Base-by-base conservation (phyloP, 2,329 filamentous ascomycete genomes). In the Chrysoporthe austroafricana region DNA sequence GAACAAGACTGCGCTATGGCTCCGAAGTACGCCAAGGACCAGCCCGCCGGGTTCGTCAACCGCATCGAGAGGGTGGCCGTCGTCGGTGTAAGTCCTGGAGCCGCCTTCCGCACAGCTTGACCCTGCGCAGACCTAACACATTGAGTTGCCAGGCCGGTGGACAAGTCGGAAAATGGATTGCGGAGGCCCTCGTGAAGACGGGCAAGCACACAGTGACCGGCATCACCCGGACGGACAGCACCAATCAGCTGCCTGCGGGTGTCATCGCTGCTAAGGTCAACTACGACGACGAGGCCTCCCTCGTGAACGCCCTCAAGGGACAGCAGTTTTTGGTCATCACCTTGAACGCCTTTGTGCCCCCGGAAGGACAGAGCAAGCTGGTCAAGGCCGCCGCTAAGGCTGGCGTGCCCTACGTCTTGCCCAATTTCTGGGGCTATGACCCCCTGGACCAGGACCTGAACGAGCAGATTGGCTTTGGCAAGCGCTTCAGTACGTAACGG, bases 191-290 rank as follows among this genome's bases (percentile, higher is more conserved):
- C 4, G 72, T 83, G 57, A 76, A 77, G 48, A 79, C 77, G 36
- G 82, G 82, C 64, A 80, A 80, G 58, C 82, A 85, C 73, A 80
- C 72, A 16, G 74, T 87, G 68, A 87, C 84, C 1, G 83, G 83
- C 68, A 74, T 88, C 52, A 82, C 81, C 1, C 83, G 85, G 57
- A 63, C 70, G 1, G 80, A 78, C 42, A 83, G 82, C 71, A 79
- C 74, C 3, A 76, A 71, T 68, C 77, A 71, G 0, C 75, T 86
- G 3, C 82, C 81, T 8, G 70, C 73, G 0, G 81, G 76, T 26
- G 74, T 84, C 57, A 71, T 73, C 4, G 73, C 80, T 46, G 78
- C 76, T 32, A 74, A 72, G 34, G 74, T 85, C 67, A 76, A 86
- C 77, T 88, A 88, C 74, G 72, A 80, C 16, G 76, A 84, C 21